These are phyloP conservation scores for Aspergillus saccharolyticus DNA, from an alignment of 495 filamentous ascomycete genomes.

Conservation along the genomic window DNA sequence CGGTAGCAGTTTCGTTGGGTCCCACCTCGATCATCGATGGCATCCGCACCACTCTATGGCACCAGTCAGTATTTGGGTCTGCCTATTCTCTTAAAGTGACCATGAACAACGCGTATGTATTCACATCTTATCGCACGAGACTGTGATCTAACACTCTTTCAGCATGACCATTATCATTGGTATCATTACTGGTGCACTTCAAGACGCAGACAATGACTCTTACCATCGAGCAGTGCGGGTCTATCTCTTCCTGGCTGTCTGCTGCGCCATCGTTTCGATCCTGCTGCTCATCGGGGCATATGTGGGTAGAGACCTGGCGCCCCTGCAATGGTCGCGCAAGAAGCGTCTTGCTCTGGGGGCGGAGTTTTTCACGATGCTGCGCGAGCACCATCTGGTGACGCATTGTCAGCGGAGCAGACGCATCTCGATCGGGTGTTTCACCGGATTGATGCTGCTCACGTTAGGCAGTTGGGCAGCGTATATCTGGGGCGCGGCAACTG, in stretches of 20 bases:
- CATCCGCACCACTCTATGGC: constrained; percentile 40
- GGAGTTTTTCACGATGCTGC: constrained; percentile 24
- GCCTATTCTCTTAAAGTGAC: constrained; percentile 42
- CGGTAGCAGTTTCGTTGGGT: constrained; percentile 35
- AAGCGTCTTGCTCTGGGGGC: constrained; percentile 29
- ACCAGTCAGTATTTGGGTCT: constrained; percentile 42
- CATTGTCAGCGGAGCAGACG: constrained; percentile 18
- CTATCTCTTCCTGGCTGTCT: constrained; percentile 35
- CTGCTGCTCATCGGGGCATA: constrained; percentile 19
- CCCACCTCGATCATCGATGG: constrained; percentile 42
- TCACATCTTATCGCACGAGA: neutral
- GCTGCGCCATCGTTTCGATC: constrained; percentile 18
- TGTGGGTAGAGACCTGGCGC: constrained; percentile 22
- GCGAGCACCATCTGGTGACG: constrained; percentile 23
- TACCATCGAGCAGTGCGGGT: constrained; percentile 38
- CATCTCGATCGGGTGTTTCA: constrained; percentile 30
- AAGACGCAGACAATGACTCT: constrained; percentile 38
- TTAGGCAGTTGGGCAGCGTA: constrained; percentile 39
- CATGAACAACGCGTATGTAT: constrained; percentile 41
- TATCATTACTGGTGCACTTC: constrained; percentile 39
- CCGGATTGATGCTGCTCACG: constrained; percentile 23
- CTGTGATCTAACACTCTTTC: neutral
- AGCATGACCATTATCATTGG: constrained; percentile 44
- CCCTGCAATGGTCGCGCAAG: constrained; percentile 40
- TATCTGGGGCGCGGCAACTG: constrained; percentile 40